Percentiles rank a stretch among this genome's conserved stretches.
Conservation (phyloP, 2,329 filamentous ascomycete genomes). For the Mariannaea sp. region DNA sequence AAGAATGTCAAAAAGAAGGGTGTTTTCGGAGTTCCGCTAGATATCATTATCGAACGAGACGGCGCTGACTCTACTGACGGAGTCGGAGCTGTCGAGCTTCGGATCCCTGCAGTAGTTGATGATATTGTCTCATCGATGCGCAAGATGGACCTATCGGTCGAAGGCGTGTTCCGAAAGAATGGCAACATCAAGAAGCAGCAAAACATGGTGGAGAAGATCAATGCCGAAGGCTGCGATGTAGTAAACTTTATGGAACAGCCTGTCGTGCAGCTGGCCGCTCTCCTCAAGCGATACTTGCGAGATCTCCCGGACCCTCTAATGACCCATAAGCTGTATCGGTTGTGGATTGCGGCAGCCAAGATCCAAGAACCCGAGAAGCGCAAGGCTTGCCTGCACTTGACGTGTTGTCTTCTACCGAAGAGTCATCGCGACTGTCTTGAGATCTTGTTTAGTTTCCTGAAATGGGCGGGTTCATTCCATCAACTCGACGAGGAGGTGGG, state of each 20-base stretch:
- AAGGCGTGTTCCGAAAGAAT: conserved; percentile 98
- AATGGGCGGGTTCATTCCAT: conserved; percentile 97
- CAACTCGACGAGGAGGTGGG: conserved; percentile 96
- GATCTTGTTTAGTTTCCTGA: conserved; percentile 92
- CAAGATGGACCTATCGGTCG: conserved; percentile 98
- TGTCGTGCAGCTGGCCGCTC: conserved; percentile 89
- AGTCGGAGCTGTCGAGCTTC: conserved; percentile 86
- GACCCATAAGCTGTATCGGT: conserved; percentile 89
- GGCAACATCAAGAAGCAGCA: conserved; percentile 95
- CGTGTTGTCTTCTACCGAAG: conserved; percentile 92
- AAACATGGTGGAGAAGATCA: conserved; percentile 83
- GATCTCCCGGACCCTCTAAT: conserved; percentile 93
- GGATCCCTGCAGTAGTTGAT: conserved; percentile 93
- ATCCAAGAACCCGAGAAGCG: conserved; percentile 81
- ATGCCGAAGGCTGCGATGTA: conserved; percentile 81
- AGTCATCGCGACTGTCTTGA: conserved; percentile 92
- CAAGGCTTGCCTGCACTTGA: conserved; percentile 83
- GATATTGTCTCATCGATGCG: conserved; percentile 93
- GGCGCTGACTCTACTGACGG: conserved; percentile 98
- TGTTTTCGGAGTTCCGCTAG: conserved; percentile 87
- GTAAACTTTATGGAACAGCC: conserved; percentile 87
- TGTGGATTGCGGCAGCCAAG: conserved; percentile 91
- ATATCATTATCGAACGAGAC: conserved; percentile 87
- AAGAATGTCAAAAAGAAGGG: conserved; percentile 88
- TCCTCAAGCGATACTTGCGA: conserved; percentile 93